Evolutionary conservation across 805 yeast genomes (phyloP).

Genomic region (Cyberlindnera euphorbiae): DNA sequence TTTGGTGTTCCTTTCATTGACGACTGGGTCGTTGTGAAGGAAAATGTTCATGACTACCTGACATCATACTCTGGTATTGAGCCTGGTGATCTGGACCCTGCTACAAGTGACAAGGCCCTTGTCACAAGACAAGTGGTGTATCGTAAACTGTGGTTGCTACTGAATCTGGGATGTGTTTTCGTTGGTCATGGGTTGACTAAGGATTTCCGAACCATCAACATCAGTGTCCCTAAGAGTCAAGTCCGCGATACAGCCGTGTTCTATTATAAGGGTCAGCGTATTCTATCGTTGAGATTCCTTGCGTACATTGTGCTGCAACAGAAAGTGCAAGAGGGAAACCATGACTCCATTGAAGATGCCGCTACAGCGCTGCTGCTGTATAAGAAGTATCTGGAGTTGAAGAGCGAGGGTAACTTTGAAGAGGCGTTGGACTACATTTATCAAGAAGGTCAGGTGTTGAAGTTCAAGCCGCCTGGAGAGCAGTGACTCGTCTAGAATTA

Average conservation of each 20-base stretch:
- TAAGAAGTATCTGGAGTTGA: conserved; percentile 62
- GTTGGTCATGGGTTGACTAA: conserved; percentile 92
- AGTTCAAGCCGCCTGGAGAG: conserved; percentile 26
- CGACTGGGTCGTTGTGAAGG: conserved; percentile 78
- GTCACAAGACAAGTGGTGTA: conserved; percentile 82
- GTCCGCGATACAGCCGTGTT: conserved; percentile 86
- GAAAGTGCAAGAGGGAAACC: conserved; percentile 87
- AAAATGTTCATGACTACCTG: conserved; percentile 73
- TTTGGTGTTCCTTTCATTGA: conserved; percentile 84
- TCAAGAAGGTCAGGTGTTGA: conserved; percentile 47
- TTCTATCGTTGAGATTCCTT: conserved; percentile 77
- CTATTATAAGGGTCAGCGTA: conserved; percentile 73
- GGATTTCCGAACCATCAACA: conserved; percentile 90
- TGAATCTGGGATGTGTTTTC: conserved; percentile 85
- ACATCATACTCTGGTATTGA: conserved; percentile 94
- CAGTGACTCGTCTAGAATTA: conserved; percentile 9
- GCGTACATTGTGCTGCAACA: conserved; percentile 73
- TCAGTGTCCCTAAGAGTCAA: conserved; percentile 80
- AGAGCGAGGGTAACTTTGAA: conserved; percentile 54
- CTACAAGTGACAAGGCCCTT: conserved; percentile 56
- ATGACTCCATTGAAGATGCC: conserved; percentile 97
- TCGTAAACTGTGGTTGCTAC: conserved; percentile 81
- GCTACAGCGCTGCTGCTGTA: conserved; percentile 76
- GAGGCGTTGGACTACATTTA: conserved; percentile 61
- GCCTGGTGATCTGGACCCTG: conserved; percentile 81